phyloP scores from a whole-genome alignment of 805 yeast genomes.

The Scheffersomyces coipomensis region DNA sequence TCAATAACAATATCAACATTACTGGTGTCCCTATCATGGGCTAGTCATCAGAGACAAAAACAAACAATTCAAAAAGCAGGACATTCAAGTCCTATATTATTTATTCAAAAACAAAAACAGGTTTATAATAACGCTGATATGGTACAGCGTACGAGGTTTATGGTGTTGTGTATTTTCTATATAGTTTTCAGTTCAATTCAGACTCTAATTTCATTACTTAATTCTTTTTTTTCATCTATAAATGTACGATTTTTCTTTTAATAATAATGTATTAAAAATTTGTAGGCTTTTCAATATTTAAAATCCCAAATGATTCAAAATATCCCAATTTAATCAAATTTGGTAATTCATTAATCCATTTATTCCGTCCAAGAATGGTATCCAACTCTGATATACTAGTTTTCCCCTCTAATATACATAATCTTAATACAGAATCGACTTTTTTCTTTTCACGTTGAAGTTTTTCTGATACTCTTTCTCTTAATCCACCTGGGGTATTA shows the following conservation, averaged over 20 bases:
- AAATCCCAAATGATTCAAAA: conserved; percentile 18
- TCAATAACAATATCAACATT: conserved; percentile 17
- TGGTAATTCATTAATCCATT: conserved; percentile 30
- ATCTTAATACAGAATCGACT: conserved; percentile 44
- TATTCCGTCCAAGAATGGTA: conserved; percentile 24
- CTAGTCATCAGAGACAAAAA: no score
- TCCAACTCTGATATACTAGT: conserved; percentile 24
- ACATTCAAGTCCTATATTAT: no score
- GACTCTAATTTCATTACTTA: no score
- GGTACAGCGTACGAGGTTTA: no score
- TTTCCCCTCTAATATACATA: conserved; percentile 47
- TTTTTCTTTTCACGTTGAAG: conserved; percentile 38
- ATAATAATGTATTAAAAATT: background rate
- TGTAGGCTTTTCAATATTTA: background rate
- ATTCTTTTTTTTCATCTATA: background rate
- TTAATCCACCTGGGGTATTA: conserved; percentile 48
- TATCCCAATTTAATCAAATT: conserved; percentile 23
- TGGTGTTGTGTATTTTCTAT: no score
- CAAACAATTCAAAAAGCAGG: no score
- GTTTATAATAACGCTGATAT: no score
- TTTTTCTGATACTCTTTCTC: conserved; percentile 47
- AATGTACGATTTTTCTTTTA: background rate
- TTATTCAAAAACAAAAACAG: no score
- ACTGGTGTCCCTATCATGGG: conserved; percentile 41
- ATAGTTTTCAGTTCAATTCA: no score